Evolutionary conservation across 257 asterid genomes (phyloP), one percentile per base, ranked within the genome.

Genomic region (Knoxia roxburghii): DNA sequence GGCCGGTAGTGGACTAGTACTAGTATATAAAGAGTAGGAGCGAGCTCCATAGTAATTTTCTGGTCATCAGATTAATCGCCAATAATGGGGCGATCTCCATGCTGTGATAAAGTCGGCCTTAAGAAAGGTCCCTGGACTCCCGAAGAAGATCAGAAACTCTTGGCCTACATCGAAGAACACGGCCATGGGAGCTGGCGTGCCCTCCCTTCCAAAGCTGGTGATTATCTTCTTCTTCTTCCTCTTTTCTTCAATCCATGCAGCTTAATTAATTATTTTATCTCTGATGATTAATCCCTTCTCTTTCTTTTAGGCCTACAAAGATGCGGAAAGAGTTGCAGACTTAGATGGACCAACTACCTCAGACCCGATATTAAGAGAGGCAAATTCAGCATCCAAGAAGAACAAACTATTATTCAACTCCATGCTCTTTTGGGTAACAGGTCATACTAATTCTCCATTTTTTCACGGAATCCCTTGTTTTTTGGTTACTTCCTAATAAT

Each of bases 161-260:
- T 91, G 63, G 94, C 95, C 60, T 87, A 87, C 68, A 85, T 91
- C 4, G 90, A 91, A 70, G 94, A 87, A 75, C 91, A 91, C 21
- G 98, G 98, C 18, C 98, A 87, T 64, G 98, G 98, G 9, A 87
- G 98, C 84, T 91, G 98, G 98, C 88, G 98, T 20, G 96, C 95
- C 56, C 79, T 91, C 68, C 98, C 98, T 43, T 45, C 86, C 5
- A 85, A 87, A 89, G 95, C 98, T 48, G 98, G 98, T 91, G 21
- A 58, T 7, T 13, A 40, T 13, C 26, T 18, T 17, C 5, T 14
- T 2, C 10, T 54, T 52, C 12, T 23, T 60, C 32, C 37, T 29
- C 11, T 43, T 12, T 37, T 3, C 6, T 9, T 37, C 9, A 37
- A n/a, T n/a, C n/a, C n/a, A n/a, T n/a, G n/a, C n/a, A n/a, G n/a